Percentiles rank a stretch among this genome's conserved stretches.
Evolutionary conservation across 768 basidiomycete species (phyloP).

Genomic region (Termitomyces sp.): DNA sequence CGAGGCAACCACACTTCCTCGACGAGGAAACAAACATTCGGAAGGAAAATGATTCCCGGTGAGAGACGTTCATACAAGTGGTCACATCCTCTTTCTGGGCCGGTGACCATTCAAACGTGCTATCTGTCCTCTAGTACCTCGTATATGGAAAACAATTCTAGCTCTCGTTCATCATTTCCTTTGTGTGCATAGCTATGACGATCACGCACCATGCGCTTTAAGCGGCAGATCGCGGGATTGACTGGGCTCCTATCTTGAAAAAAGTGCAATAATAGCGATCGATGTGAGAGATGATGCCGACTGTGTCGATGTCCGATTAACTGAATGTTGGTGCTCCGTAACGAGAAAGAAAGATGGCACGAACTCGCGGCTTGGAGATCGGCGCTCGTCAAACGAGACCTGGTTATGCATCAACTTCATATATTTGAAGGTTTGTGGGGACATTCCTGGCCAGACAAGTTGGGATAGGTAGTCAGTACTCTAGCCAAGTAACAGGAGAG

Average conservation of each 20-base stretch:
- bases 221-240: too few species aligned
- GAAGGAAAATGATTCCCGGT: too few species aligned
- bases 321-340: constrained; percentile 39
- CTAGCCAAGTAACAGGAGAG: not conserved
- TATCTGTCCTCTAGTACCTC: too few species aligned
- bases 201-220: too few species aligned
- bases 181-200: too few species aligned
- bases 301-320: constrained; percentile 45
- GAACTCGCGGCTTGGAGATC: constrained; percentile 30
- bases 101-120: too few species aligned
- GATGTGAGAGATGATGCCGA: constrained; percentile 44
- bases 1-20: constrained; percentile 24
- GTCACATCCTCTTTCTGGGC: too few species aligned
- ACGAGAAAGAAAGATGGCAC: constrained; percentile 15
- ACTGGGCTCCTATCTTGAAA: constrained; percentile 24
- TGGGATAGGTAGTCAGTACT: not conserved
- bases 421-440: not conserved
- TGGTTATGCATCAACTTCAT: constrained; percentile 18
- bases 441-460: not conserved
- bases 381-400: constrained; percentile 27
- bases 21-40: not conserved
- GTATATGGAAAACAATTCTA: too few species aligned
- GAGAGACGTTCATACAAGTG: too few species aligned
- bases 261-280: constrained; percentile 41
- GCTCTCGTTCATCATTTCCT: too few species aligned